Evolutionary conservation across 2,329 filamentous ascomycete species (phyloP).

Genomic region (Exophiala sp.): DNA sequence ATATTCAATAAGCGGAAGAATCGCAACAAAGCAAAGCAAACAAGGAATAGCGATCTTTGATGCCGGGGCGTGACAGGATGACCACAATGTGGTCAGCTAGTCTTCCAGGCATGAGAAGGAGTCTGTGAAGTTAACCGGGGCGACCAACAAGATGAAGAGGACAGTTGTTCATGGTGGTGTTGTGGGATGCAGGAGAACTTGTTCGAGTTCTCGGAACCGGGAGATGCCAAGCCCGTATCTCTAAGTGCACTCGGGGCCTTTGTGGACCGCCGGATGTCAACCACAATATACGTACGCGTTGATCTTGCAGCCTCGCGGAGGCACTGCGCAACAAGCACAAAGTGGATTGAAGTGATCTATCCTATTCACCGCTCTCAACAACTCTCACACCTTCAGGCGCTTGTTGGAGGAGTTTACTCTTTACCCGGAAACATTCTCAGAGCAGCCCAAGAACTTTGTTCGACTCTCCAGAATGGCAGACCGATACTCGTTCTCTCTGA

Average conservation of each 20-base stretch:
- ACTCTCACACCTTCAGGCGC: background rate
- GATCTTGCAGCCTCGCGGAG: conserved; percentile 8
- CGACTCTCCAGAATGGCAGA: conserved; percentile 67
- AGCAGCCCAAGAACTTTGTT: background rate
- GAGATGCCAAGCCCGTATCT: no score
- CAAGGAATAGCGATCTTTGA: background rate
- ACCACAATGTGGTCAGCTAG: no score
- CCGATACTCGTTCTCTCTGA: conserved; percentile 98
- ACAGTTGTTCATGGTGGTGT: no score
- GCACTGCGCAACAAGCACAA: background rate
- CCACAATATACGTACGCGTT: no score
- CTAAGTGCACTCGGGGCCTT: no score
- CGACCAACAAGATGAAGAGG: no score
- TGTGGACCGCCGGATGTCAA: no score
- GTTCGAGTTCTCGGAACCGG: no score
- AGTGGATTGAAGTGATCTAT: background rate
- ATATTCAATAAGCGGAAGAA: background rate
- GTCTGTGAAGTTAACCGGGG: no score
- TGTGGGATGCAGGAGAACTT: no score
- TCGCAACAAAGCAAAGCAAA: background rate
- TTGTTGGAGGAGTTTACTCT: no score
- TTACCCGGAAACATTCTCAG: background rate
- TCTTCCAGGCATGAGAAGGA: no score
- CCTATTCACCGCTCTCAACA: background rate
- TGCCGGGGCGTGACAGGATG: background rate